Base-by-base conservation (phyloP, 2,329 filamentous ascomycete genomes). In the Colletotrichum zoysiae region DNA sequence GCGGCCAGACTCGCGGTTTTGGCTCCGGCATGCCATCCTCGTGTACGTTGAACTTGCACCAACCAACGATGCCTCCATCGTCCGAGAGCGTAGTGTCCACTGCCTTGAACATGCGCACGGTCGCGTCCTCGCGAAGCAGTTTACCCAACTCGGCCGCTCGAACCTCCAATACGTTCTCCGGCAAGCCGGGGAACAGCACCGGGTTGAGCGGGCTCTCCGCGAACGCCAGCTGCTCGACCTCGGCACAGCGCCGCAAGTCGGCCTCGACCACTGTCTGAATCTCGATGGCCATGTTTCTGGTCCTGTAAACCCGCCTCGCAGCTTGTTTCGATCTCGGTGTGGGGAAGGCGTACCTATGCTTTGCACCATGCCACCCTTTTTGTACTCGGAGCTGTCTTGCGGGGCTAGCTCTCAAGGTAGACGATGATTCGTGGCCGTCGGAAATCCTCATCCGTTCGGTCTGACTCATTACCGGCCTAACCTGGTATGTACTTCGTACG, bases 41-140 rank as follows among this genome's bases (percentile, higher is more conserved):
- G 76, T 78, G 80, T 11, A 83, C 74, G 61, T 79, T 79, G 78
- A 81, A 84, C 76, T 79, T 78, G 44, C 78, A 74, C 67, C 82
- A 83, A n/a, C 78, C 78, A 46, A 84, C 66, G 64, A 77, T 79
- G 62, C 76, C 75, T 5, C 79, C 76, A 30, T 76, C 66, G 48
- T 62, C 73, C n/a, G 65, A 48, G 44, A 73, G 60, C 30, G 67
- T 66, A 26, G 73, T 73, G 67, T 76, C 73, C 30, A 71, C 73
- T 11, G 65, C 73, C 16, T 71, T 71, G 60, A 72, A 53, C 44
- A 74, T 26, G 58, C 61, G 71, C 53, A 57, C 56, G 53, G 60
- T 65, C 35, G 66, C 26, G 8, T 74, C 73, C 30, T 72, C 69
- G 40, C 65, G 65, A 61, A 72, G 40, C 20, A 74, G 59, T 23